Evolutionary conservation across 2,329 filamentous ascomycete genomes (phyloP).

Genomic region (Fusarium tjaetaba): DNA sequence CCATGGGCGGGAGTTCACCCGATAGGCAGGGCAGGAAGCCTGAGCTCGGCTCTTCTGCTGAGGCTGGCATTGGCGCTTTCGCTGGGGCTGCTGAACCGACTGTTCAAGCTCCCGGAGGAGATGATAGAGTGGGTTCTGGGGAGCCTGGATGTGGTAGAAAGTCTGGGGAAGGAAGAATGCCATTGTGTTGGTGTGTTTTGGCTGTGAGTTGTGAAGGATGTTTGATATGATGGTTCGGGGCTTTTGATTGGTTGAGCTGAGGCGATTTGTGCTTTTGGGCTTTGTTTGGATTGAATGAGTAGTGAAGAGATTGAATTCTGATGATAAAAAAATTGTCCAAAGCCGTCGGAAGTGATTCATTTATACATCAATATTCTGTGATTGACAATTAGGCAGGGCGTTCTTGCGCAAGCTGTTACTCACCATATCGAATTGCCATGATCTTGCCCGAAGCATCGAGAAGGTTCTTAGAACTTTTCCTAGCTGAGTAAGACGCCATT

Average conservation of each 20-base stretch:
- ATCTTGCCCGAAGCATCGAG: slow-evolving; percentile 6
- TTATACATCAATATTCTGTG: neutral
- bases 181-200: slow-evolving; percentile 4
- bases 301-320: neutral
- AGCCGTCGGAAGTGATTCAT: neutral
- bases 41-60: slow-evolving; percentile 24
- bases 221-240: neutral
- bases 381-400: neutral
- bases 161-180: slow-evolving; percentile 26
- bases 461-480: neutral
- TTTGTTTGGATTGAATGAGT: neutral
- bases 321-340: neutral
- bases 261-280: neutral
- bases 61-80: slow-evolving; percentile 19
- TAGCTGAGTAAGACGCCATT: slow-evolving; percentile 5
- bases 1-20: neutral
- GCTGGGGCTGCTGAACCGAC: slow-evolving; percentile 19
- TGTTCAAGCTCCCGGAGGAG: slow-evolving; percentile 19
- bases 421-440: neutral
- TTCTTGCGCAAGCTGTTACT: slow-evolving; percentile 14
- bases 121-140: slow-evolving; percentile 16
- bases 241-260: neutral
- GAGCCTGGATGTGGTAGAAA: slow-evolving; percentile 8
- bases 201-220: neutral
- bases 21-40: slow-evolving; percentile 29